These are phyloP conservation scores for Antarctomyces pellizariae DNA, from an alignment of 495 filamentous ascomycete genomes.

Conservation along the genomic window DNA sequence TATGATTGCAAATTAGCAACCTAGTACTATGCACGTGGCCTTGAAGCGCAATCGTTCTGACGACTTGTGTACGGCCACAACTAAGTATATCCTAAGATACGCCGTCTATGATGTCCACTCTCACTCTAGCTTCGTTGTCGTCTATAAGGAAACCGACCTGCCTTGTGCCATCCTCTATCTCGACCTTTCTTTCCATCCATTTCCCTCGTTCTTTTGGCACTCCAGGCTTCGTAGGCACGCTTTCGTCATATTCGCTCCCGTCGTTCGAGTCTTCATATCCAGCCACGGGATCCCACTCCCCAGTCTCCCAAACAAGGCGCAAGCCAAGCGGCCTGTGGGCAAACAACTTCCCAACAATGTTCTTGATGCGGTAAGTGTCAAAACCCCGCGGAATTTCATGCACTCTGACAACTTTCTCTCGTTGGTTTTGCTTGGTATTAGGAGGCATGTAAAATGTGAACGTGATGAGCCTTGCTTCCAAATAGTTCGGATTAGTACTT, in stretches of 20 bases:
- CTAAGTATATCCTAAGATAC: too few relatives aligned
- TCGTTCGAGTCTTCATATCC: constrained; percentile 35
- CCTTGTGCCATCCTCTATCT: constrained; percentile 58
- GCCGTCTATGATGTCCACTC: too few relatives aligned
- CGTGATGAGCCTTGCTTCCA: constrained; percentile 48
- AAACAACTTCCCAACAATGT: constrained; percentile 49
- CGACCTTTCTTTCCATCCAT: constrained; percentile 53
- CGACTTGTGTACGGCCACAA: too few relatives aligned
- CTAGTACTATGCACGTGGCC: too few relatives aligned
- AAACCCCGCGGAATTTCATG: constrained; percentile 50
- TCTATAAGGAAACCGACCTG: constrained; percentile 69
- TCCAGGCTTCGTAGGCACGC: constrained; percentile 1
- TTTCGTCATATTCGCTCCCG: constrained; percentile 25
- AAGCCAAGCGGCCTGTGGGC: constrained; percentile 35
- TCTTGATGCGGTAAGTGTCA: constrained; percentile 61
- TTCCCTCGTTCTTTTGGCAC: constrained; percentile 16
- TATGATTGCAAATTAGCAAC: too few relatives aligned
- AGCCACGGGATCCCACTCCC: constrained; percentile 58
- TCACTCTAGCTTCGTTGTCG: constrained; percentile 36
- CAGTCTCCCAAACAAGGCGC: constrained; percentile 55
- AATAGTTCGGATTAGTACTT: constrained; percentile 31
- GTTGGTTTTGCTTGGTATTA: constrained; percentile 3
- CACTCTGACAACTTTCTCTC: constrained; percentile 8
- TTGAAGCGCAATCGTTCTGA: too few relatives aligned
- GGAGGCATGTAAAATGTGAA: constrained; percentile 31